Evolutionary conservation across 176 grass and related monocot genomes (phyloP), one percentile per base, ranked within the genome.

Genomic region (Aegilops tauschii): DNA sequence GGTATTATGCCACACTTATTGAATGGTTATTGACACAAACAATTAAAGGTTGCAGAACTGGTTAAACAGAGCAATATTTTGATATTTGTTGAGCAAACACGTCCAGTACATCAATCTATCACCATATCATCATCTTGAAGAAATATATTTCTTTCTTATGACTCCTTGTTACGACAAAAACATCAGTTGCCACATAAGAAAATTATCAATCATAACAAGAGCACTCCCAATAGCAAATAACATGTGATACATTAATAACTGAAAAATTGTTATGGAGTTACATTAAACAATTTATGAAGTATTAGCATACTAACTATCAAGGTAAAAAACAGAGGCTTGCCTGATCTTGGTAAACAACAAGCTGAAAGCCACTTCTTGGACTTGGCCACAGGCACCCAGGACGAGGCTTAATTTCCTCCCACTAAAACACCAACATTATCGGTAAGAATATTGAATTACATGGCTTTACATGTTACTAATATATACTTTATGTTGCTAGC

Each of bases 311-410:
- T 65, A 83, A 74, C 58, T 73, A 86, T 63, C 21, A 40, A 74
- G 54, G 35, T 63, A 64, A 35, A 73, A 89, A 67, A 73, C 44
- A 85, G 32, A 83, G 52, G 71, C 91, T 87, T 95, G 90, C 96
- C 91, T 95, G 89, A 85, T 98, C 96, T 94, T 98, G 96, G 84
- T 94, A 95, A 76, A 94, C 93, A 84, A 89, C 85, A 94, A 98
- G 88, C 70, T 98, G 96, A 95, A 98, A 98, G 40, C 96, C 96
- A 73, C 96, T 98, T 88, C 96, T 95, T 88, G 93, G 73, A 84
- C 92, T 98, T 71, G 96, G 96, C 96, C 96, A 98, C 85, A 98
- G 73, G 78, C 88, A 93, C 52, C 96, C 96, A 72, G 90, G 93
- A 34, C 88, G 80, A 80, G 93, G 92, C 61, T 98, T 98, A 80